Evolutionary conservation across 108 stramenopile species (phyloP), one percentile per base, ranked within the genome.

Genomic region (Skeletonema marinoi): DNA sequence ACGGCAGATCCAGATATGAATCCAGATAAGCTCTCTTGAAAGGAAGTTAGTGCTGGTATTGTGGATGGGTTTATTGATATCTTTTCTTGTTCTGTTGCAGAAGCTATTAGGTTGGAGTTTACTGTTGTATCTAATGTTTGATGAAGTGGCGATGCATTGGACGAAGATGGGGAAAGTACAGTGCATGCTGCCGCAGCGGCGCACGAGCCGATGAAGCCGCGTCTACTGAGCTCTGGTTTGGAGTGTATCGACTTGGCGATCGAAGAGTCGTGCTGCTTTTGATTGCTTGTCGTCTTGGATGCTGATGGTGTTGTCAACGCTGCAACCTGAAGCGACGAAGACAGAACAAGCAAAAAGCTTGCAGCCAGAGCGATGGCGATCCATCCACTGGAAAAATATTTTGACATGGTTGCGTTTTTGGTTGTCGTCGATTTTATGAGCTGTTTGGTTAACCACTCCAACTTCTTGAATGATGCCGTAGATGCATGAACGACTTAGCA

Each of bases 11-110:
- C 93, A 6, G 89, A 85, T 17, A 88, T 72, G 78, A 90, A 89
- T 1, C 91, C 93, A n/a, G 91, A 89, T 44, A 94, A 71, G n/a
- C 82, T 84, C 83, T 94, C 91, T 78, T 92, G 86, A 10, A 88
- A 59, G 5, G 85, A 63, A 21, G 79, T 75, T 51, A 51, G 50
- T 25, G 54, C 25, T 21, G 54, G 54, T 25, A 25, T 1, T 8
- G 54, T 56, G 16, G 44, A 46, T 46, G 16, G 44, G 16, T 4
- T 46, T 4, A 16, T n/a, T n/a, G 44, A 2, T 19, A 51, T 56
- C 54, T 29, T 56, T 56, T 56, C 54, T 56, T 56, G 54, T 10
- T 25, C 9, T 56, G 1, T 21, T 56, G 54, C n/a, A 56, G 54
- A 56, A 8, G 19, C 6, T 29, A 56, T 19, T n/a, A 25, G 25